phyloP scores from a whole-genome alignment of 495 filamentous ascomycete species.

The Aspergillus steynii region DNA sequence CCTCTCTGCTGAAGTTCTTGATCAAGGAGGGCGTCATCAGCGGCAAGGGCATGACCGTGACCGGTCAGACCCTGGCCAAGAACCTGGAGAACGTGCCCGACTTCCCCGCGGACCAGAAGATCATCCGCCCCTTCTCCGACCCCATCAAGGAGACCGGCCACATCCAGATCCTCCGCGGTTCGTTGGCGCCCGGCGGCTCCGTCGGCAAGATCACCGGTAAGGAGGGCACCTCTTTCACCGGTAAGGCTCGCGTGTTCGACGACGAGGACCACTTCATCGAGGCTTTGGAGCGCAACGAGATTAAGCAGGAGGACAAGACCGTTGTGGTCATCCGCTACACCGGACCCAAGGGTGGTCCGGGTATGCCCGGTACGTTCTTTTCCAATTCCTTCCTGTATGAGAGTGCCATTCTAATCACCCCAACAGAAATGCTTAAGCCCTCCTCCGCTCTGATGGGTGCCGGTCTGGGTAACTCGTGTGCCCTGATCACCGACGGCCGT shows the following conservation, averaged over 20 bases:
- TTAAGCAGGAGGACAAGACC: constrained; percentile 96
- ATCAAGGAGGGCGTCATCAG: constrained; percentile 87
- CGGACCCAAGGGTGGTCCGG: constrained; percentile 91
- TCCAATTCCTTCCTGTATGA: not conserved
- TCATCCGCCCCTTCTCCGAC: constrained; percentile 88
- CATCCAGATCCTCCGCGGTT: constrained; percentile 94
- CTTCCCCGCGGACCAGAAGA: constrained; percentile 81
- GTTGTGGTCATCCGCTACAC: constrained; percentile 98
- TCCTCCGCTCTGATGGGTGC: constrained; percentile 91
- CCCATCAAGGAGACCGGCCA: constrained; percentile 94
- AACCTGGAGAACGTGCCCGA: constrained; percentile 77
- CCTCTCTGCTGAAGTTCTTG: constrained; percentile 86
- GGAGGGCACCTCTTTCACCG: constrained; percentile 85
- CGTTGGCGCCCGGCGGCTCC: constrained; percentile 84
- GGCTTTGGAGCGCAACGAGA: constrained; percentile 75
- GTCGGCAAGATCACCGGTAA: constrained; percentile 99
- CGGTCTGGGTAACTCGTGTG: constrained; percentile 67
- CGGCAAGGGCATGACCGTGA: constrained; percentile 87
- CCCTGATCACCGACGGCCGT: constrained; percentile 49
- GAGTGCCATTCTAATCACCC: not conserved
- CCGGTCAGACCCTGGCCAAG: constrained; percentile 88
- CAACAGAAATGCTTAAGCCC: constrained; percentile 76
- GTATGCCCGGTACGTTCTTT: constrained; percentile 71
- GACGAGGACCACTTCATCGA: constrained; percentile 77
- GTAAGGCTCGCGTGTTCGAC: constrained; percentile 86